Conservation (phyloP, 768 basidiomycete genomes). For the Tricholoma saponaceum region DNA sequence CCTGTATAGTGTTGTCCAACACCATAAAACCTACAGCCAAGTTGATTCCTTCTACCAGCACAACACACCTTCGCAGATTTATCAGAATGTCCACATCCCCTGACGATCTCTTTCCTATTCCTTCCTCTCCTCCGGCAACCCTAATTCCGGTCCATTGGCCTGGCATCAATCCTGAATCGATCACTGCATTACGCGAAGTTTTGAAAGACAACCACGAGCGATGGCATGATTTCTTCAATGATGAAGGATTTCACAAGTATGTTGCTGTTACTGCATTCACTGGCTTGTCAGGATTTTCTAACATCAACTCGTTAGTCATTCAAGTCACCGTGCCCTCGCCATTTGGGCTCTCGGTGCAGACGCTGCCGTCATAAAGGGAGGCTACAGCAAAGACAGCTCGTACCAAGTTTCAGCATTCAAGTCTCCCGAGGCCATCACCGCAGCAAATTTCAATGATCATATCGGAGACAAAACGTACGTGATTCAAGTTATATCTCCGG, state of each 20-base stretch:
- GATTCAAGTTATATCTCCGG: not conserved
- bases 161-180: conserved; percentile 33
- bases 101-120: conserved; percentile 27
- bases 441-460: conserved; percentile 47
- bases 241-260: conserved; percentile 51
- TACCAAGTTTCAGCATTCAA: conserved; percentile 33
- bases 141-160: conserved; percentile 28
- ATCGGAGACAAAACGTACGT: conserved; percentile 52
- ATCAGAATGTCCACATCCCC: conserved; percentile 2
- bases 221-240: conserved; percentile 49
- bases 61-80: too few relatives aligned
- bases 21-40: too few relatives aligned
- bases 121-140: conserved; percentile 23
- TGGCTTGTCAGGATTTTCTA: not conserved
- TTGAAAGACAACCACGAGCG: conserved; percentile 47
- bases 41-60: too few relatives aligned
- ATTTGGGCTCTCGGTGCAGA: conserved; percentile 26
- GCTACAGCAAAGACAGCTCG: conserved; percentile 29
- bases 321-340: conserved; percentile 25
- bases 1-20: not conserved
- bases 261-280: conserved; percentile 3
- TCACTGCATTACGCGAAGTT: conserved; percentile 24
- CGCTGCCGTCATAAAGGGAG: conserved; percentile 29
- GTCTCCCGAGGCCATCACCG: conserved; percentile 42
- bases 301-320: conserved; percentile 10